A percentile compares a stretch with the other conserved stretches of the same genome.
Evolutionary conservation across 257 asterid species (phyloP).

Genomic region (Solanum rostratum): DNA sequence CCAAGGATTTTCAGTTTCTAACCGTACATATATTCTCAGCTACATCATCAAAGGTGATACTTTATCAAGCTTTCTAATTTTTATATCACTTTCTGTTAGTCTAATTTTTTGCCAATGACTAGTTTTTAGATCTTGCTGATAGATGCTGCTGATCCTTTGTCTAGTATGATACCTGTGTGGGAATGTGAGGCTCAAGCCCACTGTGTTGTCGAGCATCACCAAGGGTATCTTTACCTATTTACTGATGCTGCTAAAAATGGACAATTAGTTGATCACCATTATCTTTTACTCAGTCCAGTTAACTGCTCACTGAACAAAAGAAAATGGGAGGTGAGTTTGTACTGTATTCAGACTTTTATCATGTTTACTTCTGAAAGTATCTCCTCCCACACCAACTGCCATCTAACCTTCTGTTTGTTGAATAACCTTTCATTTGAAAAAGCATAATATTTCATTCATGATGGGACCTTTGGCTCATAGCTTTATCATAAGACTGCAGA

Average conservation of each 20-base stretch:
- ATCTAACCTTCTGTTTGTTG: neutral
- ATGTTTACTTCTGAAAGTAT: neutral
- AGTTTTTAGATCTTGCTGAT: slow-evolving; percentile 71
- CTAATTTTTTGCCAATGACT: slow-evolving; percentile 22
- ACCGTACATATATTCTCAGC: slow-evolving; percentile 55
- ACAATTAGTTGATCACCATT: slow-evolving; percentile 60
- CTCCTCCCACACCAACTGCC: neutral
- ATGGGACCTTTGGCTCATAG: neutral
- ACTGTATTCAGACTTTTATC: neutral
- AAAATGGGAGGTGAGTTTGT: slow-evolving; percentile 75
- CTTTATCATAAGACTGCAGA: slow-evolving; percentile 32
- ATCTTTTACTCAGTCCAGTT: slow-evolving; percentile 54
- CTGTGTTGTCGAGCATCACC: slow-evolving; percentile 92
- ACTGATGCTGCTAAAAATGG: slow-evolving; percentile 63
- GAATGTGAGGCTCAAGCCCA: slow-evolving; percentile 65
- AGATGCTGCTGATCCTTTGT: slow-evolving; percentile 90
- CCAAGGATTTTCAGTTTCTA: slow-evolving; percentile 70
- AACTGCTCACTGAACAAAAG: slow-evolving; percentile 25
- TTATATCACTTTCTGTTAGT: slow-evolving; percentile 5
- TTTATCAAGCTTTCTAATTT: slow-evolving; percentile 1
- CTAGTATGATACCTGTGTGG: slow-evolving; percentile 71
- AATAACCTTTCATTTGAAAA: neutral
- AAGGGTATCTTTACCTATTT: slow-evolving; percentile 81
- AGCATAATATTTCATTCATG: neutral
- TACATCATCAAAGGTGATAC: slow-evolving; percentile 70